These are phyloP conservation scores for Canariomyces notabilis DNA, from an alignment of 2,329 filamentous ascomycete genomes.

Conservation along the genomic window DNA sequence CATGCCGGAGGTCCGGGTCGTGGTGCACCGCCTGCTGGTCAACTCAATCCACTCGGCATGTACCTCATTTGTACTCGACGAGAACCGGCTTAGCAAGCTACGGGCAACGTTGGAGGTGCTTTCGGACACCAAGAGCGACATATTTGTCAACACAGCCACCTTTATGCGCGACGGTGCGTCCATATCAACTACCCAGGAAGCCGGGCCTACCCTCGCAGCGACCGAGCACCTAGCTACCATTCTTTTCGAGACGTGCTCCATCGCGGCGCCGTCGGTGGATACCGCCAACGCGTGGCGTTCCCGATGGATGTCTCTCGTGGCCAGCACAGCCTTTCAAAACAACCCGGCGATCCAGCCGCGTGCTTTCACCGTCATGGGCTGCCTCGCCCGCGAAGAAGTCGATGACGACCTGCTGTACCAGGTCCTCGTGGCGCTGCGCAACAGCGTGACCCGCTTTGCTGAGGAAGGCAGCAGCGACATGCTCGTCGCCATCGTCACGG, in stretches of 20 bases:
- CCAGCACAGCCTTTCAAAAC: constrained; percentile 68
- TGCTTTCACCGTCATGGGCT: constrained; percentile 68
- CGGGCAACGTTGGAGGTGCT: constrained; percentile 53
- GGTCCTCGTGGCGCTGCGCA: constrained; percentile 62
- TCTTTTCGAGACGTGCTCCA: constrained; percentile 58
- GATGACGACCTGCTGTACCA: constrained; percentile 68
- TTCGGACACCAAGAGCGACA: constrained; percentile 54
- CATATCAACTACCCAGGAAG: constrained; percentile 50
- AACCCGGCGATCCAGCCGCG: constrained; percentile 66
- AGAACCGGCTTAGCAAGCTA: constrained; percentile 51
- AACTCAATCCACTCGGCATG: constrained; percentile 65
- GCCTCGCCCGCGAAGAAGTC: constrained; percentile 64
- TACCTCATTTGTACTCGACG: constrained; percentile 60
- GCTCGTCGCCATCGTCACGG: constrained; percentile 62
- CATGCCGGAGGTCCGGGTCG: constrained; percentile 48
- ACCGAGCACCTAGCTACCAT: constrained; percentile 59
- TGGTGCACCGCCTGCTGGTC: constrained; percentile 59
- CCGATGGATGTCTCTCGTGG: constrained; percentile 68
- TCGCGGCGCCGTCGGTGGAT: constrained; percentile 60
- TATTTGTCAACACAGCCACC: constrained; percentile 46
- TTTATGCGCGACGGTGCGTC: constrained; percentile 49
- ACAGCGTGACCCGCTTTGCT: constrained; percentile 59
- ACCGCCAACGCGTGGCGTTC: constrained; percentile 65
- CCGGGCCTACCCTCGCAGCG: constrained; percentile 45
- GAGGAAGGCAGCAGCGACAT: constrained; percentile 63